Evolutionary conservation across 371 early-diverging fungal genomes (phyloP), one percentile per base, ranked within the genome.

Genomic region (Mortierella sp.): DNA sequence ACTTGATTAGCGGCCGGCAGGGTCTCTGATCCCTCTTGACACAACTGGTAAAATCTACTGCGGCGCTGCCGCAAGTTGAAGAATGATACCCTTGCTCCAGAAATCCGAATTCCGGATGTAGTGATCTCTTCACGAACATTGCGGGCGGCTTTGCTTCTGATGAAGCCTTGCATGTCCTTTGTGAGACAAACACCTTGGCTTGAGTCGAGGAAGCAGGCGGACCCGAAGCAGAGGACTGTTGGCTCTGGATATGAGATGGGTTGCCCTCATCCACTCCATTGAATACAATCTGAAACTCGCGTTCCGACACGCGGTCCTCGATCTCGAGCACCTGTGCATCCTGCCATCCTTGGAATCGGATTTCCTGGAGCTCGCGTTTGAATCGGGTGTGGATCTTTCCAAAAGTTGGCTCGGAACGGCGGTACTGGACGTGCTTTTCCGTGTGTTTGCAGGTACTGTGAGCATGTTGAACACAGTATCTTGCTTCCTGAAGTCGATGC

Each of bases 321-420:
- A 73, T 73, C 30, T 73, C 74, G 23, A 73, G 64, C 27, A 68
- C 53, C 45, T 73, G 74, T n/a, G 74, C 74, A 63, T 73, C 74
- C 64, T 73, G 74, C 74, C 74, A 73, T 9, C 74, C 74, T 31
- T 73, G 74, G 46, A 73, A 73, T 19, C 74, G 74, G 12, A 73
- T 64, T 28, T 73, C 74, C 53, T 73, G 74, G 14, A 73, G 59
- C 57, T 67, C 74, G 28, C 68, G 64, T 48, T 73, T 73, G 56
- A 73, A 73, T 1, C 74, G 68, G 2, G 64, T 61, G 41, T 73
- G 74, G 21, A 67, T 68, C 54, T 73, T 73, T 73, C 60, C 67
- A 53, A 42, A 68, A 73, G 46, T 68, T 67, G 55, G 69, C 46
- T 10, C 76, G 64, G 62, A 68, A 74, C 1, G 69, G 58, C 1